A percentile compares a stretch with the other conserved stretches of the same genome.
Evolutionary conservation across 2,329 filamentous ascomycete species (phyloP).

Genomic region (Lecanicillium sp.): DNA sequence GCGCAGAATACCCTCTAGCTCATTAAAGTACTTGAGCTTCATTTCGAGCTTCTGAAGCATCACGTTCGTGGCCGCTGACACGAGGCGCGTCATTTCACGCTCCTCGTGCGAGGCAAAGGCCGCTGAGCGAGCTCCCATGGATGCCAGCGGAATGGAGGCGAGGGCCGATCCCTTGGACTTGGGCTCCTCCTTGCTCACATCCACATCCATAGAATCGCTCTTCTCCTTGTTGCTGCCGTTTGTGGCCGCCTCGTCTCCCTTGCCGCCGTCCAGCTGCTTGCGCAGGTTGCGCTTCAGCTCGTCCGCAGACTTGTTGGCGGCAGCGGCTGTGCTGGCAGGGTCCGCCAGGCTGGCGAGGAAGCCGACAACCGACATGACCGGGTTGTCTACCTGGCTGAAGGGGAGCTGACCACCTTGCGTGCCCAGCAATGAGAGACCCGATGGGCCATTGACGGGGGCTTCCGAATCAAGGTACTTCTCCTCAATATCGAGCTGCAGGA

Average conservation of each 20-base stretch:
- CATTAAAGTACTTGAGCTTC: slow-evolving; percentile 92
- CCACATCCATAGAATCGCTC: slow-evolving; percentile 57
- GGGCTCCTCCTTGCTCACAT: slow-evolving; percentile 43
- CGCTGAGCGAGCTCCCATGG: slow-evolving; percentile 77
- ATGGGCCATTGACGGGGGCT: slow-evolving; percentile 39
- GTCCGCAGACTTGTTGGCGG: slow-evolving; percentile 79
- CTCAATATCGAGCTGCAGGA: slow-evolving; percentile 92
- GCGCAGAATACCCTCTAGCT: slow-evolving; percentile 88
- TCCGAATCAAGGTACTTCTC: slow-evolving; percentile 91
- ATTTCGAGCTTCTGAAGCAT: slow-evolving; percentile 94
- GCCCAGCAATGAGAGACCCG: slow-evolving; percentile 58
- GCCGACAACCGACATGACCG: slow-evolving; percentile 90
- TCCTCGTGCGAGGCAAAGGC: slow-evolving; percentile 93
- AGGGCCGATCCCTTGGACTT: slow-evolving; percentile 43
- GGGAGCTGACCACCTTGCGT: slow-evolving; percentile 73
- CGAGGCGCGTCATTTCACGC: slow-evolving; percentile 88
- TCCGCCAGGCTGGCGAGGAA: slow-evolving; percentile 90
- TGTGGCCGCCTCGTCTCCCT: slow-evolving; percentile 26
- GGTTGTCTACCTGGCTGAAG: slow-evolving; percentile 89
- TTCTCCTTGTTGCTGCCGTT: slow-evolving; percentile 52
- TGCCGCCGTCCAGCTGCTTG: slow-evolving; percentile 61
- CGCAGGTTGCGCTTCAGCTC: slow-evolving; percentile 76
- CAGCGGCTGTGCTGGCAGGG: slow-evolving; percentile 81
- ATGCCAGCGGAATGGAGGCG: slow-evolving; percentile 74
- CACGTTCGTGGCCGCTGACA: slow-evolving; percentile 86